Evolutionary conservation across 306 rosid species (phyloP), one percentile per base, ranked within the genome.

Genomic region (Urtica urens): DNA sequence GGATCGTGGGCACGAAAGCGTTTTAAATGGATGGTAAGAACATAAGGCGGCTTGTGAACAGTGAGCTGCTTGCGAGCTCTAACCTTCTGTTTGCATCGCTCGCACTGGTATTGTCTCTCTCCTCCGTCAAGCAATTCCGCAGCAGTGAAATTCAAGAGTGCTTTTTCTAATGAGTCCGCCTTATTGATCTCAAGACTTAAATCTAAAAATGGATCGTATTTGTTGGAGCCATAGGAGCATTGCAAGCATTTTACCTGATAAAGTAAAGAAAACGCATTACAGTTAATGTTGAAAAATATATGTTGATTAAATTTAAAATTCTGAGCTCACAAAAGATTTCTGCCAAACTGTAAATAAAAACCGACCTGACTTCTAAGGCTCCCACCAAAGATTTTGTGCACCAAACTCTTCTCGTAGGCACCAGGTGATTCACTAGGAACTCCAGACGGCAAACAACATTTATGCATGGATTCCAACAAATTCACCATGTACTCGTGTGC

Each of bases 401-500:
- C 99, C 69, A 85, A 85, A 68, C 99, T 92, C 71, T 78, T 92
- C 47, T 92, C 99, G 46, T 79, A 92, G 50, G 99, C 96, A 77
- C 82, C 49, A 25, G 95, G 86, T 50, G 96, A 92, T 79, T 85
- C 94, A 38, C 83, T 92, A 14, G 94, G 93, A 53, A 92, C 76
- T 16, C 99, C 96, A 59, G 87, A 79, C 51, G 99, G 99, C 21
- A 85, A 65, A 67, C 99, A 92, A 60, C 99, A 92, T 64, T 78
- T 79, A 70, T 92, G 99, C 99, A 92, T 85, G 7, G 87, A 85
- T 62, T 92, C 99, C 53, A 92, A 85, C 75, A 92, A 79, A 72
- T 92, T 85, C 25, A 92, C 99, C 99, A 92, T 92, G 81, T 85
- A 92, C 59, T 92, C 99, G 28, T 92, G 96, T 15, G 99, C 99